Evolutionary conservation across 2,329 filamentous ascomycete genomes (phyloP).

Genomic region (Stagonosporopsis tanaceti): DNA sequence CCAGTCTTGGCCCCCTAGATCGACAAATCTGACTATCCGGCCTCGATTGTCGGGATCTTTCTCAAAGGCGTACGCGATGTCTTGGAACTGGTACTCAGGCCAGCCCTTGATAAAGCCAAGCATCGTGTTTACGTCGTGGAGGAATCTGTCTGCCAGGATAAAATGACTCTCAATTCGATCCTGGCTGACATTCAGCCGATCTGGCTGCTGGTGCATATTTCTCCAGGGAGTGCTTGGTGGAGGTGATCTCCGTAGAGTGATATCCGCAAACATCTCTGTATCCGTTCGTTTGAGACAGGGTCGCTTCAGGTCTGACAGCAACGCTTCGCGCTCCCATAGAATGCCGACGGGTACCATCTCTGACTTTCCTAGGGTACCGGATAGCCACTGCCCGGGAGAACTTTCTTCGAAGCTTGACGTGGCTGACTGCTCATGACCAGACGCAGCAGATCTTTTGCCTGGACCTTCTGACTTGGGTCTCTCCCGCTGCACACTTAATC

Average conservation of each 20-base stretch:
- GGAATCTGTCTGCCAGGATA: slow-evolving; percentile 10
- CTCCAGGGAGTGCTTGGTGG: slow-evolving; percentile 6
- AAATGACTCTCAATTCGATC: slow-evolving; percentile 18
- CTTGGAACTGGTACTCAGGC: not conserved
- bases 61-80: slow-evolving; percentile 11
- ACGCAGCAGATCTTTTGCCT: not conserved
- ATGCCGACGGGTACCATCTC: not conserved
- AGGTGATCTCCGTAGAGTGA: not conserved
- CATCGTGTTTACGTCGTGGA: slow-evolving; percentile 24
- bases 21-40: not conserved
- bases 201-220: not conserved
- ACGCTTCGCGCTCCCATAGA: not conserved
- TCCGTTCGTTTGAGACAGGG: not conserved
- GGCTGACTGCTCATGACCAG: not conserved
- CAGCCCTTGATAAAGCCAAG: slow-evolving; percentile 16
- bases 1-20: not conserved
- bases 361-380: not conserved
- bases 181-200: not conserved
- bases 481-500: no score
- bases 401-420: not conserved
- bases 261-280: not conserved
- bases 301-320: not conserved
- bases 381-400: not conserved
- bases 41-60: slow-evolving; percentile 8
- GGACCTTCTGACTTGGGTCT: not conserved